Evolutionary conservation across 192 early-diverging fungal species (phyloP), one percentile per base, ranked within the genome.

Genomic region (Coemansia sp.): DNA sequence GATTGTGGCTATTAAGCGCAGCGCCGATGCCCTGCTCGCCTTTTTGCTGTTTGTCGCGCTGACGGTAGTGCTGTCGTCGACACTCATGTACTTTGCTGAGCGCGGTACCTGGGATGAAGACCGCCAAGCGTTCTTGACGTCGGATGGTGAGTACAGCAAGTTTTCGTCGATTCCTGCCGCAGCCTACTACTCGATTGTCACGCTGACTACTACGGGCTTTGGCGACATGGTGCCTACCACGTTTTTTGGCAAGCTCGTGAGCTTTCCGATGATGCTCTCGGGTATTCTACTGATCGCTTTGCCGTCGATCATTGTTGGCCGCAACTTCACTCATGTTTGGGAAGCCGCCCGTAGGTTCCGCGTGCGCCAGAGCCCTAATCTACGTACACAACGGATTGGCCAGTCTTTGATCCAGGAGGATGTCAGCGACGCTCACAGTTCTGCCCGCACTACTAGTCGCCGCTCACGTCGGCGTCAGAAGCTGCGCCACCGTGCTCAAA

Each of bases 311-410:
- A 92, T 93, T 66, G 90, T 93, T 37, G 92, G 92, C 19, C 74
- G 91, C 36, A 91, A 93, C 69, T 93, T 92, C 68, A 92, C 91
- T 3, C 80, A 90, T 48, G 92, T 93, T 16, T 93, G 91, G 91
- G 91, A 93, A 64, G 86, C 86, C 21, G 80, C 80, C 17, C 80
- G 80, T 65, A 83, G 74, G 67, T 77, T 71, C 45, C 71, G 80
- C 39, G 41, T 57, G 31, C 56, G 35, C 31, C 74, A 72, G 54
- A 36, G 70, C 34, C 29, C 79, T 6, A 44, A 34, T 0, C 14
- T 50, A n/a, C 79, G 73, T 24, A 11, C 9, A 14, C 67, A 68
- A 51, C 63, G 68, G 3, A 64, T 64, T 17, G 77, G 77, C 68
- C 72, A 66, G 6, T 57, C 68, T 3, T 56, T 71, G 37, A 53